A percentile compares a stretch with the other conserved stretches of the same genome.
These are phyloP conservation scores for Talaromyces sp. DNA, from an alignment of 2,329 filamentous ascomycete species.

Conservation along the genomic window DNA sequence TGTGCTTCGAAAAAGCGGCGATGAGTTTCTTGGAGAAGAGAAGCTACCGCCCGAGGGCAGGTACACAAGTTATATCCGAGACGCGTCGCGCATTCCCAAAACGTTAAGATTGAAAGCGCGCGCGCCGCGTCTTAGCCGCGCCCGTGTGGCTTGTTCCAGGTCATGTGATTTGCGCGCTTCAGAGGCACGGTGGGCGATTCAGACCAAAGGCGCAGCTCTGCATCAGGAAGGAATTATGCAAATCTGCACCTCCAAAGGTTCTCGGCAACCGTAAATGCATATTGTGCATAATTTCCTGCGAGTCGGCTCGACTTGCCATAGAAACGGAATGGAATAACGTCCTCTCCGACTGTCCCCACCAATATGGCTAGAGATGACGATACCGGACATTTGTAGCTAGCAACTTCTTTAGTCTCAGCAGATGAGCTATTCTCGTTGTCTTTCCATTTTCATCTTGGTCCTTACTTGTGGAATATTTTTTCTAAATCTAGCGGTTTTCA, in stretches of 20 bases:
- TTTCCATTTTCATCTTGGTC: neutral
- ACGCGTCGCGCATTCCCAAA: conserved; percentile 21
- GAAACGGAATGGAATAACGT: conserved; percentile 4
- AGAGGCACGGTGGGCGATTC: neutral
- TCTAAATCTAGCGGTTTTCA: neutral
- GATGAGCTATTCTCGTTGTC: neutral
- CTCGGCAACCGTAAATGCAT: conserved; percentile 1
- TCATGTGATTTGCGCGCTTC: conserved; percentile 13
- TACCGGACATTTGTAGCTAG: conserved; percentile 1
- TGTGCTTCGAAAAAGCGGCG: conserved; percentile 24
- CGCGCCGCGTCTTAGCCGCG: conserved; percentile 19
- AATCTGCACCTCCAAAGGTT: neutral
- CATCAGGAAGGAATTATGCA: conserved; percentile 10
- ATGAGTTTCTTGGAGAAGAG: conserved; percentile 23
- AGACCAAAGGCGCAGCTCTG: conserved; percentile 3
- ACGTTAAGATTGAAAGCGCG: conserved; percentile 21
- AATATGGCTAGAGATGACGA: conserved; percentile 9
- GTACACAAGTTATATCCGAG: conserved; percentile 18
- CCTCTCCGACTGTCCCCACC: conserved; percentile 5
- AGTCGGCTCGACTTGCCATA: conserved; percentile 4
- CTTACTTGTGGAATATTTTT: neutral
- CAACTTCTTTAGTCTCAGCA: neutral
- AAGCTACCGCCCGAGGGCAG: conserved; percentile 23
- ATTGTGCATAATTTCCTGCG: neutral
- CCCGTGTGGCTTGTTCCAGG: conserved; percentile 18